Evolutionary conservation across 257 asterid species (phyloP).

Genomic region (Solanum medicagineum): DNA sequence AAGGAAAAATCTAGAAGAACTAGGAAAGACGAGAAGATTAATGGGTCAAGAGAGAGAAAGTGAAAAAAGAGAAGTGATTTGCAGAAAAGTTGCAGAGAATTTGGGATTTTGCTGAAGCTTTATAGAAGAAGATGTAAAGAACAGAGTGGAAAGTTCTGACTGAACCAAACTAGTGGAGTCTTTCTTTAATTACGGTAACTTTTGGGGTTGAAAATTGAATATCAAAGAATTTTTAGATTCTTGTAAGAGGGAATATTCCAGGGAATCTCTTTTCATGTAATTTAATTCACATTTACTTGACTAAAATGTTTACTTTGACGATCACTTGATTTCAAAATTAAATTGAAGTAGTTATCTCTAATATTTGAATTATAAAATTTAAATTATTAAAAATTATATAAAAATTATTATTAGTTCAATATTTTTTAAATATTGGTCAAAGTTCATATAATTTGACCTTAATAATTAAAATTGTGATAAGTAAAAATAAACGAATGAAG

Average conservation of each 20-base stretch:
- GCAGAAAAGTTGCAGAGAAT: background rate
- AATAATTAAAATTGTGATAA: no score
- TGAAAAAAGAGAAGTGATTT: background rate
- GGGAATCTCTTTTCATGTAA: background rate
- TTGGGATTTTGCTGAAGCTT: background rate
- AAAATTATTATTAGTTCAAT: no score
- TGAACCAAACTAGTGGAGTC: background rate
- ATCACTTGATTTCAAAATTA: no score
- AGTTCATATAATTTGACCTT: no score
- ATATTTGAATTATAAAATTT: no score
- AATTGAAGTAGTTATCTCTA: no score
- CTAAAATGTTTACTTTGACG: no score
- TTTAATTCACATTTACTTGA: background rate
- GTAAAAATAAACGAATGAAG: no score
- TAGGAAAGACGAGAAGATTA: background rate
- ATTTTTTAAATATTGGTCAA: no score
- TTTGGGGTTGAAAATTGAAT: background rate
- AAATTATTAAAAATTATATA: no score
- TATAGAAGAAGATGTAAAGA: background rate
- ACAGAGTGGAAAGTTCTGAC: background rate
- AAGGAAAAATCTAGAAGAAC: slow-evolving; percentile 8
- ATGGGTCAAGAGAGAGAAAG: slow-evolving; percentile 13
- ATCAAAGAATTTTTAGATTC: background rate
- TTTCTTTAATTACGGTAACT: background rate
- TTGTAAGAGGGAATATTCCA: background rate